Evolutionary conservation across 176 grass and related monocot genomes (phyloP).

Genomic region (Hordeum marinum): DNA sequence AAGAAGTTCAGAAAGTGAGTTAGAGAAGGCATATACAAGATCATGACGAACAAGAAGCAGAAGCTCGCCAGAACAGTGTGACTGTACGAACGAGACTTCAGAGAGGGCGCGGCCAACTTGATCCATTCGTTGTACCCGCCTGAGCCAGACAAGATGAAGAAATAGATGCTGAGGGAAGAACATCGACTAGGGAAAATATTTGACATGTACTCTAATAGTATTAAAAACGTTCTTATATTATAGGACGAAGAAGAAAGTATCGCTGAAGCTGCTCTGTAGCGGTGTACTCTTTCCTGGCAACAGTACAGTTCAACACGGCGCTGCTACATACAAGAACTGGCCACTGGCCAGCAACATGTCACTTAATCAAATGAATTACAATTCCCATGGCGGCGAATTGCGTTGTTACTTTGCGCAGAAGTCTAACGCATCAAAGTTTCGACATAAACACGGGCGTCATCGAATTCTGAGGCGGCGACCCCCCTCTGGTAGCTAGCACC

Average conservation of each 20-base stretch:
- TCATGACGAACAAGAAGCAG: background rate
- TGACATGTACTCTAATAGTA: too few relatives aligned
- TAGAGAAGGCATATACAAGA: background rate
- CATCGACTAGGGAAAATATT: background rate
- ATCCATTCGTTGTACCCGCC: background rate
- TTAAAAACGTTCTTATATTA: too few relatives aligned
- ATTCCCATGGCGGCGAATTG: background rate
- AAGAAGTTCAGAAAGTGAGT: background rate
- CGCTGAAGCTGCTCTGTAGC: slow-evolving; percentile 12
- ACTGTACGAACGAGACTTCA: background rate
- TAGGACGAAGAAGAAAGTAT: too few relatives aligned
- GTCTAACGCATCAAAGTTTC: slow-evolving; percentile 27
- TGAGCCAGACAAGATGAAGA: background rate
- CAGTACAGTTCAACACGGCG: background rate
- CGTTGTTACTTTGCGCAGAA: background rate
- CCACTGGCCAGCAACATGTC: background rate
- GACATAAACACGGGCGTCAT: background rate
- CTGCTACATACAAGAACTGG: background rate
- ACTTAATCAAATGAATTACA: slow-evolving; percentile 15
- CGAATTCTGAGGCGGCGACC: background rate
- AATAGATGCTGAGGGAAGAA: background rate
- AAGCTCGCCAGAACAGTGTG: background rate
- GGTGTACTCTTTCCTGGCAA: background rate
- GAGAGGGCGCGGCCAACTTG: background rate
- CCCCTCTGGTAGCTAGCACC: slow-evolving; percentile 4